phyloP scores from a whole-genome alignment of 306 rosid genomes.

The Casuarina cunninghamiana region DNA sequence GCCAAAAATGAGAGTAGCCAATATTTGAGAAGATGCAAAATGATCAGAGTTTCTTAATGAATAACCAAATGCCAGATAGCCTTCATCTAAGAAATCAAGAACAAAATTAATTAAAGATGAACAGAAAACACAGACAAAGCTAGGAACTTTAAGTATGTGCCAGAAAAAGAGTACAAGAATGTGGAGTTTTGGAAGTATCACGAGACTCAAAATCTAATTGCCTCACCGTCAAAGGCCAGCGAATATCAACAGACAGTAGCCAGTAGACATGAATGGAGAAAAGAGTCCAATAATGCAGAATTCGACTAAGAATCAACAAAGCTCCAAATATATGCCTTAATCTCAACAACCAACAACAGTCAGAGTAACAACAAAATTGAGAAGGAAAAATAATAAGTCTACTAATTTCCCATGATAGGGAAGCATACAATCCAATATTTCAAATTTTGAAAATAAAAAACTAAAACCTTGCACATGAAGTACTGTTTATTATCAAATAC shows the following conservation, averaged over 20 bases:
- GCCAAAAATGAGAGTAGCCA: not conserved
- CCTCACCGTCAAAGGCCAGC: no score
- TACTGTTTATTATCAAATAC: no score
- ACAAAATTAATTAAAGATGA: no score
- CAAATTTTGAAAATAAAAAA: not conserved
- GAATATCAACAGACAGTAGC: no score
- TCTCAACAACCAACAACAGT: not conserved
- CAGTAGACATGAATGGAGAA: not conserved
- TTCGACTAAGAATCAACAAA: not conserved
- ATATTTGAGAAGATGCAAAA: not conserved
- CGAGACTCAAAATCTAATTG: no score
- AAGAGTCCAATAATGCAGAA: not conserved
- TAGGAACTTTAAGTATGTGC: no score
- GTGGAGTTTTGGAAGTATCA: no score
- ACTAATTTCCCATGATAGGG: not conserved
- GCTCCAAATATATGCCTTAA: not conserved
- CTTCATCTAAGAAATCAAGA: no score
- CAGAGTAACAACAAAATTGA: not conserved
- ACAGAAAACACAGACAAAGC: no score
- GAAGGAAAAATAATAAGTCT: not conserved
- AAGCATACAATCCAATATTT: not conserved
- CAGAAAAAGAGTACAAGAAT: no score
- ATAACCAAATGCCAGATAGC: no score
- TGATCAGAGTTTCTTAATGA: not conserved
- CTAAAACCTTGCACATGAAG: no score